Conservation (phyloP, 805 yeast species). For the Hanseniaspora valbyensis region DNA sequence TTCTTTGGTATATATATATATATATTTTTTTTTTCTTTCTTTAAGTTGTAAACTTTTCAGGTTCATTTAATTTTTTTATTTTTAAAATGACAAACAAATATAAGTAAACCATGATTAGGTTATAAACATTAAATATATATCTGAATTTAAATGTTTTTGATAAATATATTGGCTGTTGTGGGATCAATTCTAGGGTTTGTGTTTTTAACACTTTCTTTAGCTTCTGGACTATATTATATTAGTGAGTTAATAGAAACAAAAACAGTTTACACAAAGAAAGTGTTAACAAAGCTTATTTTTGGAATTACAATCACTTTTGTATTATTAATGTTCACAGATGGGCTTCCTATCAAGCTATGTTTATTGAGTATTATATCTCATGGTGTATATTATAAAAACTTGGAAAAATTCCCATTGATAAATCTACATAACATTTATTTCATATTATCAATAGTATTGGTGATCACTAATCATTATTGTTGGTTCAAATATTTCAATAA, state of each 20-base stretch:
- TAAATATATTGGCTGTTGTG: slow-evolving; percentile 45
- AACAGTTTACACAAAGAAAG: slow-evolving; percentile 67
- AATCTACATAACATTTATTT: slow-evolving; percentile 62
- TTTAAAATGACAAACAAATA: too few species aligned
- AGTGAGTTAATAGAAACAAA: slow-evolving; percentile 92
- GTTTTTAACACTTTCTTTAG: slow-evolving; percentile 55
- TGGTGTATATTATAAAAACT: slow-evolving; percentile 61
- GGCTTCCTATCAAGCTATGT: slow-evolving; percentile 62
- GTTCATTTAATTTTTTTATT: too few species aligned
- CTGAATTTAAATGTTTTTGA: slow-evolving; percentile 35
- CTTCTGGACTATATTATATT: slow-evolving; percentile 82
- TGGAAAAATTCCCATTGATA: slow-evolving; percentile 75
- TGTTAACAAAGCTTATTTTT: slow-evolving; percentile 54
- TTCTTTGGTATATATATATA: too few species aligned
- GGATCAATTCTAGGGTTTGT: slow-evolving; percentile 55
- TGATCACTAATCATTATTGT: slow-evolving; percentile 66
- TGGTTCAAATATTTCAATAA: slow-evolving; percentile 85
- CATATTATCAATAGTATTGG: slow-evolving; percentile 57
- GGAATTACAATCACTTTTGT: slow-evolving; percentile 44
- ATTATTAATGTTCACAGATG: slow-evolving; percentile 59
- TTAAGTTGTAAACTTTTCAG: too few species aligned
- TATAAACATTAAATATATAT: neutral
- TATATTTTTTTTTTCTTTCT: too few species aligned
- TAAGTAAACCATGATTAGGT: too few species aligned
- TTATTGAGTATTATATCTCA: slow-evolving; percentile 61